Evolutionary conservation across 73 alveolate genomes (phyloP).

Genomic region (Halteria grandinella): DNA sequence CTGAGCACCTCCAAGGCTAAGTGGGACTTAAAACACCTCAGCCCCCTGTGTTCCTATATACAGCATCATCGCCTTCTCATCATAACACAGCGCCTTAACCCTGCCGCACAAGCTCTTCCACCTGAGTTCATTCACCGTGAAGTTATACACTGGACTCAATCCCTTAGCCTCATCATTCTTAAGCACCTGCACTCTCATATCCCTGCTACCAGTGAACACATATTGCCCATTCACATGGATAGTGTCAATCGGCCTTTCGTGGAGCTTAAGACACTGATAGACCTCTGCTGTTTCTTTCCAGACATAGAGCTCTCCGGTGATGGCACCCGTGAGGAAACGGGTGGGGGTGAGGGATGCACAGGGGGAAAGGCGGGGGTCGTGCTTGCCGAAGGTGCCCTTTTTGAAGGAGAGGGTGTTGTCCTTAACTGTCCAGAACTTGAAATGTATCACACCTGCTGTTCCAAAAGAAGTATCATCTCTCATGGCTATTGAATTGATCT

Average conservation of each 20-base stretch:
- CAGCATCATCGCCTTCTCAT: too few species aligned
- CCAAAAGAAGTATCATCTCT: constrained; percentile 85
- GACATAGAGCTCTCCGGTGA: constrained; percentile 77
- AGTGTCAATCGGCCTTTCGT: constrained; percentile 83
- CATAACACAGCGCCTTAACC: constrained; percentile 89
- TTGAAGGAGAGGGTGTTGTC: constrained; percentile 70
- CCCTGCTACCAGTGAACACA: constrained; percentile 96
- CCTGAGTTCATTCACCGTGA: constrained; percentile 46
- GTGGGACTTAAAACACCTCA: constrained; percentile 83
- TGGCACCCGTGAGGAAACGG: constrained; percentile 85
- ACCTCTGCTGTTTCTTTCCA: constrained; percentile 76
- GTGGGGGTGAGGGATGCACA: constrained; percentile 64
- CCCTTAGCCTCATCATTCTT: too few species aligned
- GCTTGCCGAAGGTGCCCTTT: constrained; percentile 82
- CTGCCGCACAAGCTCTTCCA: constrained; percentile 70
- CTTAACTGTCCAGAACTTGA: constrained; percentile 84
- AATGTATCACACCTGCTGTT: constrained; percentile 94
- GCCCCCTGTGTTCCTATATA: constrained; percentile 91
- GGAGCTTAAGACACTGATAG: constrained; percentile 65
- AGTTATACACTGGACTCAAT: constrained; percentile 61
- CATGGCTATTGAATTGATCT: constrained; percentile 85
- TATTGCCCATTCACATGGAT: constrained; percentile 69
- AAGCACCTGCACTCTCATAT: constrained; percentile 76
- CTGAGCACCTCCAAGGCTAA: background rate
- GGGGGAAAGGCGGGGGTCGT: constrained; percentile 76